phyloP scores from a whole-genome alignment of 805 yeast species.

The Teunomyces pallodes region DNA sequence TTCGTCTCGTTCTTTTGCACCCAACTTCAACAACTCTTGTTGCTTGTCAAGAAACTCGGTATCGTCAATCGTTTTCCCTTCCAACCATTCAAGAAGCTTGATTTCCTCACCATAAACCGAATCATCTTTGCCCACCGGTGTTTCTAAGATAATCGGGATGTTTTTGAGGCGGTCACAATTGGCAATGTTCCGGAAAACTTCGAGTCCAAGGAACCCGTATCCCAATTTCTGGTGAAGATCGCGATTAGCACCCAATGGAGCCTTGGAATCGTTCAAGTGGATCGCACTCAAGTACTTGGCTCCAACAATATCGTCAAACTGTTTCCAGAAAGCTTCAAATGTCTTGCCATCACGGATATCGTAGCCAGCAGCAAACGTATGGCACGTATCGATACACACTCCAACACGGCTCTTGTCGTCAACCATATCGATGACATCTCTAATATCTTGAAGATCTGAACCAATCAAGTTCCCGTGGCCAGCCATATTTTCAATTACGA shows the following conservation, averaged over 20 bases:
- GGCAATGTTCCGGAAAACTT: conserved; percentile 75
- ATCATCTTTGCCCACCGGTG: conserved; percentile 73
- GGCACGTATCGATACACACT: conserved; percentile 95
- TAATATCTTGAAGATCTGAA: conserved; percentile 70
- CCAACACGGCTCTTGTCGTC: conserved; percentile 86
- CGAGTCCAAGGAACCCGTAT: conserved; percentile 83
- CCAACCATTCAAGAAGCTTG: conserved; percentile 77
- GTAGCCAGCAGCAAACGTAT: conserved; percentile 94
- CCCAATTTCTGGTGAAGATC: conserved; percentile 92
- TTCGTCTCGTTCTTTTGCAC: conserved; percentile 68
- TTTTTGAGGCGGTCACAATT: conserved; percentile 59
- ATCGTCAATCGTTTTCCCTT: conserved; percentile 54
- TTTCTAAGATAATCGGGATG: conserved; percentile 83
- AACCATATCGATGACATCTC: conserved; percentile 71
- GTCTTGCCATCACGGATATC: conserved; percentile 64
- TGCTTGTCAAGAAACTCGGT: conserved; percentile 50
- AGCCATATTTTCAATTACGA: conserved; percentile 96
- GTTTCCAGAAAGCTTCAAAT: conserved; percentile 67
- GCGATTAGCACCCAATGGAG: conserved; percentile 84
- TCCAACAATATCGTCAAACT: conserved; percentile 76
- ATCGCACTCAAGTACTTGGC: conserved; percentile 70
- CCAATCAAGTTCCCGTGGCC: conserved; percentile 94
- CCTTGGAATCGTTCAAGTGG: conserved; percentile 93
- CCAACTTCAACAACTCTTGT: conserved; percentile 51
- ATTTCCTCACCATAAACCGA: conserved; percentile 76